Evolutionary conservation across 1,284 basidiomycete species (phyloP).

Genomic region (Ceratobasidium sp.): DNA sequence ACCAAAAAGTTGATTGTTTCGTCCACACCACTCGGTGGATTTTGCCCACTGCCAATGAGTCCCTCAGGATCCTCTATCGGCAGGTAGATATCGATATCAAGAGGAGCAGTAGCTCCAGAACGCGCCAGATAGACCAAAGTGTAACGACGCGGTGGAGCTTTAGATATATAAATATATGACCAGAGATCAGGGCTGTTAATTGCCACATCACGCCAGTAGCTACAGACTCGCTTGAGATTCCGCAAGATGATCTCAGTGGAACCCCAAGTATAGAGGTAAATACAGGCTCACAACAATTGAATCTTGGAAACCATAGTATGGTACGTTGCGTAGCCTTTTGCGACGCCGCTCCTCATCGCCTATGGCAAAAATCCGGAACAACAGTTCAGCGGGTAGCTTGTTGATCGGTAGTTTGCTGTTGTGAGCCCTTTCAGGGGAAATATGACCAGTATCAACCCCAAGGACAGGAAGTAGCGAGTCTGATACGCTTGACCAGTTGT

Average conservation of each 20-base stretch:
- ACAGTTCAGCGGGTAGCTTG: background rate
- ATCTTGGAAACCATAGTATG: background rate
- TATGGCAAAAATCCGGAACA: background rate
- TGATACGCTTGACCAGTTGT: too few species aligned
- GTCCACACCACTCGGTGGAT: background rate
- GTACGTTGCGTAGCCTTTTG: background rate
- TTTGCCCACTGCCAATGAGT: background rate
- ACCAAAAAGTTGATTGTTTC: background rate
- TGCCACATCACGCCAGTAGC: background rate
- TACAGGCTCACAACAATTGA: background rate
- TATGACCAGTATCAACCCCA: too few species aligned
- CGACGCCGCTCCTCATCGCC: background rate
- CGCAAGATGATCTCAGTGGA: background rate
- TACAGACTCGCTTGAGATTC: background rate
- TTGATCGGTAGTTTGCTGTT: background rate
- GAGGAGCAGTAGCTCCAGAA: background rate
- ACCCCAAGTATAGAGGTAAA: background rate
- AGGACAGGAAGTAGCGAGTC: too few species aligned
- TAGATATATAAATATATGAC: constrained; percentile 5
- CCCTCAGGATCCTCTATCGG: background rate
- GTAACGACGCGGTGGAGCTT: background rate
- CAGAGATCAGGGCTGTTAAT: background rate
- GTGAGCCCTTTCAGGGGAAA: background rate
- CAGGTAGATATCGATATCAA: background rate
- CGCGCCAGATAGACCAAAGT: background rate